These are phyloP conservation scores for Diaporthe aspalathi DNA, from an alignment of 2,329 filamentous ascomycete species.

Conservation along the genomic window DNA sequence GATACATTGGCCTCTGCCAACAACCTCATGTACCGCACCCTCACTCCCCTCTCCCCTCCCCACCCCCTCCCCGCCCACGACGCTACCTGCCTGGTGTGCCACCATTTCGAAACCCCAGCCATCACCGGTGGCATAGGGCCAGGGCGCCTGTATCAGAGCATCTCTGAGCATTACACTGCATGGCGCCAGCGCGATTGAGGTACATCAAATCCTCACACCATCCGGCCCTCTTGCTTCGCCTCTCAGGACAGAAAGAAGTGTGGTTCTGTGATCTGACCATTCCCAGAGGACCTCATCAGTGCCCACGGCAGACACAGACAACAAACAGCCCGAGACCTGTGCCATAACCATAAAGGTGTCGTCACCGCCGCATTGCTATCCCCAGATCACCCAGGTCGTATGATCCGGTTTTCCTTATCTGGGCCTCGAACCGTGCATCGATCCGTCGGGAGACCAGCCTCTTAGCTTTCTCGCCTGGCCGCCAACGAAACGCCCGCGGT, in stretches of 20 bases:
- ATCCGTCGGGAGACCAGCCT: constrained; percentile 8
- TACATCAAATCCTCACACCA: background rate
- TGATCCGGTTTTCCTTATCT: background rate
- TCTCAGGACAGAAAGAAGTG: background rate
- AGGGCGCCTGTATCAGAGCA: constrained; percentile 4
- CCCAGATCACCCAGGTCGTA: background rate
- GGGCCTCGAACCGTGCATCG: constrained; percentile 4
- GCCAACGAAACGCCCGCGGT: constrained; percentile 25
- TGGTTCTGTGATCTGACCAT: too few relatives aligned
- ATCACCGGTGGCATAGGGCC: background rate
- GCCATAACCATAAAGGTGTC: background rate
- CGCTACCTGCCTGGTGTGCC: constrained; percentile 11
- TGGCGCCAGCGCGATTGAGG: constrained; percentile 5
- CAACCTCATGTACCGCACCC: constrained; percentile 18
- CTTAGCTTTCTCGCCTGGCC: constrained; percentile 9
- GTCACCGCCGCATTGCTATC: background rate
- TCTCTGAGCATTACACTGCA: constrained; percentile 22
- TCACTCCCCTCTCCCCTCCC: too few relatives aligned
- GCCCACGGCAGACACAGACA: background rate
- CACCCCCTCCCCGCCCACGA: background rate
- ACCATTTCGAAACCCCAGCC: constrained; percentile 25
- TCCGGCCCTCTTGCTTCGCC: background rate
- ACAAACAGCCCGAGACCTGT: background rate
- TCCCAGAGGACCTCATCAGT: too few relatives aligned
- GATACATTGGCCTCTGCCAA: constrained; percentile 1